A percentile compares a stretch with the other conserved stretches of the same genome.
These are phyloP conservation scores for Nakazawaea populi DNA, from an alignment of 805 yeast genomes.

Conservation along the genomic window DNA sequence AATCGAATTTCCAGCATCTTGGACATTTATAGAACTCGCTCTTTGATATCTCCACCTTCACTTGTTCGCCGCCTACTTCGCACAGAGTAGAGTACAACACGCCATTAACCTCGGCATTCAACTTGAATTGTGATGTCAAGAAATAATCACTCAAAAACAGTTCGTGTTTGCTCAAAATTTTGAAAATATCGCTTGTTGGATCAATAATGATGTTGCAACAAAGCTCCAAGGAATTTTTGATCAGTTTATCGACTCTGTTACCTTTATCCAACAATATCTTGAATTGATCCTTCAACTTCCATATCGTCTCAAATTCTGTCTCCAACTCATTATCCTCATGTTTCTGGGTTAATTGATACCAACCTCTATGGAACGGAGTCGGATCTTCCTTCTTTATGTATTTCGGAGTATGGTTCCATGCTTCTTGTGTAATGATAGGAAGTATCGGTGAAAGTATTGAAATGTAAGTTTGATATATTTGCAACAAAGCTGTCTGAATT, in stretches of 20 bases:
- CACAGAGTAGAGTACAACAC: conserved; percentile 1
- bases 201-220: conserved; percentile 27
- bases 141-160: conserved; percentile 52
- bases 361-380: conserved; percentile 45
- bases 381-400: conserved; percentile 18
- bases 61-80: conserved; percentile 21
- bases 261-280: conserved; percentile 52
- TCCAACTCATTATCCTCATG: conserved; percentile 32
- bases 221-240: conserved; percentile 57
- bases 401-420: conserved; percentile 57
- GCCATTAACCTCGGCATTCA: conserved; percentile 20
- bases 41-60: conserved; percentile 32
- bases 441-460: conserved; percentile 72
- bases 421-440: conserved; percentile 85
- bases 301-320: conserved; percentile 38
- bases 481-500: conserved; percentile 58
- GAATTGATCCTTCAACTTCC: conserved; percentile 42
- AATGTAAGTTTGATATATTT: conserved; percentile 56
- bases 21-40: conserved; percentile 63
- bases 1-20: conserved; percentile 84
- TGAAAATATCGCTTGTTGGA: background rate
- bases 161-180: conserved; percentile 21
- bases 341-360: conserved; percentile 30
- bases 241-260: conserved; percentile 41
- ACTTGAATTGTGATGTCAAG: conserved; percentile 55